Conservation (phyloP, 129 eudicot species). For the Tagetes erecta region DNA sequence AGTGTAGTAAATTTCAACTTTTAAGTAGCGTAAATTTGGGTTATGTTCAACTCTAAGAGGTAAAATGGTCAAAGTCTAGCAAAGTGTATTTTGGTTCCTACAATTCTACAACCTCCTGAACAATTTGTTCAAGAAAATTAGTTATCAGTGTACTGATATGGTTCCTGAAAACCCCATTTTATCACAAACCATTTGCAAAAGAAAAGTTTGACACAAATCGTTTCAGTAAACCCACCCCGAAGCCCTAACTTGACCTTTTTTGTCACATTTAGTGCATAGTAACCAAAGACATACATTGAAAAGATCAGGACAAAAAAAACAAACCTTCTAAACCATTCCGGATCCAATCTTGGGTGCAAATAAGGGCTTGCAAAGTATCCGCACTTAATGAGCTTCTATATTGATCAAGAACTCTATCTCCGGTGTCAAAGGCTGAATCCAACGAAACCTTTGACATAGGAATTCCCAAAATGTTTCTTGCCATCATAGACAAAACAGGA, state of each 20-base stretch:
- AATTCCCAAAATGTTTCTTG: conserved; percentile 75
- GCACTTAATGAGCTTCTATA: conserved; percentile 62
- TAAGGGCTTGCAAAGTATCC: conserved; percentile 77
- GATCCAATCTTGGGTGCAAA: conserved; percentile 93
- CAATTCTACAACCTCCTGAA: neutral
- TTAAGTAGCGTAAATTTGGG: neutral
- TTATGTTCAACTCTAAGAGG: neutral
- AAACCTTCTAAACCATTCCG: conserved; percentile 62
- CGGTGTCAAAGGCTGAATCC: conserved; percentile 55
- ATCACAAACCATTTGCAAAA: neutral
- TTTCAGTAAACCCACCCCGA: neutral
- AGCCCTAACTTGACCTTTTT: neutral
- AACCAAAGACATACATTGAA: neutral
- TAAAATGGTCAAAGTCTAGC: neutral
- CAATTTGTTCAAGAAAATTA: neutral
- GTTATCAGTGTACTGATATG: neutral
- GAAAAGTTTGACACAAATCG: neutral
- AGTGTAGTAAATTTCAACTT: conserved; percentile 1
- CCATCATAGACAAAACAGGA: conserved; percentile 92
- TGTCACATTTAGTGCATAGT: neutral
- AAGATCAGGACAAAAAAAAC: neutral
- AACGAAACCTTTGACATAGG: conserved; percentile 68
- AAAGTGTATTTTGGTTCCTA: neutral
- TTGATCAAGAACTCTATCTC: conserved; percentile 62
- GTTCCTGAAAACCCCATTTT: neutral